Conservation (phyloP, 2,329 filamentous ascomycete species). For the Aplosporella prunicola region DNA sequence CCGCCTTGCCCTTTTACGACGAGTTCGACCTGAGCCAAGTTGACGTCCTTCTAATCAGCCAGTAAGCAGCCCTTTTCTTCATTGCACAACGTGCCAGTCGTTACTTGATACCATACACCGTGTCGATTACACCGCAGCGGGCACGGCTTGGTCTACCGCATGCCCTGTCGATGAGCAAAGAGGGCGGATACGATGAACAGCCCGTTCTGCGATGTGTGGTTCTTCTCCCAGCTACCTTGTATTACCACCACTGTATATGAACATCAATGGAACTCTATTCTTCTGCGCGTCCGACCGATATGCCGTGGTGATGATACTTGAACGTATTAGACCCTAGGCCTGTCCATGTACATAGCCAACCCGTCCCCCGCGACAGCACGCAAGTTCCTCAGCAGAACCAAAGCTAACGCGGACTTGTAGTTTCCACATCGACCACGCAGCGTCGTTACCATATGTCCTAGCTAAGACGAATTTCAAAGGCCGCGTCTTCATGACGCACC, state of each 20-base stretch:
- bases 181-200: conserved; percentile 3
- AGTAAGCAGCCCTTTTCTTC: conserved; percentile 59
- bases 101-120: background rate
- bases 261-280: conserved; percentile 12
- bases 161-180: conserved; percentile 1
- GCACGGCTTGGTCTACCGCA: background rate
- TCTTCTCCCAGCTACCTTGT: conserved; percentile 6
- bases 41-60: conserved; percentile 93
- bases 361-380: background rate
- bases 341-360: conserved; percentile 8
- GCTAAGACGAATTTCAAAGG: conserved; percentile 97
- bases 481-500: conserved; percentile 97
- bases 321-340: conserved; percentile 6
- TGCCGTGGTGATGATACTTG: conserved; percentile 8
- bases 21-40: conserved; percentile 97
- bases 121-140: background rate
- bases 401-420: conserved; percentile 37
- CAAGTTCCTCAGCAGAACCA: no score
- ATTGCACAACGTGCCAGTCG: no score
- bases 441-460: conserved; percentile 92
- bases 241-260: conserved; percentile 12
- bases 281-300: conserved; percentile 7
- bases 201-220: conserved; percentile 6
- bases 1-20: conserved; percentile 92
- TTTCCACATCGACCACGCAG: conserved; percentile 98